Evolutionary conservation across 352 stramenopile genomes (phyloP).

Genomic region (Hyaloperonospora arabidopsidis): DNA sequence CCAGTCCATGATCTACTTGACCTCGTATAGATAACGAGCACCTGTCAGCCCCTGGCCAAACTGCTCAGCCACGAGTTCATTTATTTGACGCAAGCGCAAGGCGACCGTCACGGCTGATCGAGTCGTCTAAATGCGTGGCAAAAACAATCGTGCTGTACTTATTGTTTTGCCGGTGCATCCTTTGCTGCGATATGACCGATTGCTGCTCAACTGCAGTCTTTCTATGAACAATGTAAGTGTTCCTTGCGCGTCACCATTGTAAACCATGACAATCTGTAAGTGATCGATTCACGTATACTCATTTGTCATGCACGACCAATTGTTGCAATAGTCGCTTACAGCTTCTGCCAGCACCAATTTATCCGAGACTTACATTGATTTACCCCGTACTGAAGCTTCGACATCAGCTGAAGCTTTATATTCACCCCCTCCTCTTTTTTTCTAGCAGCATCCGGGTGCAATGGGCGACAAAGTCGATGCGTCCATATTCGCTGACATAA

Average conservation of each 20-base stretch:
- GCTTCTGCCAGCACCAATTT: slow-evolving; percentile 61
- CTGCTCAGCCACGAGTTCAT: slow-evolving; percentile 43
- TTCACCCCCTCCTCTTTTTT: slow-evolving; percentile 27
- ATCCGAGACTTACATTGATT: slow-evolving; percentile 49
- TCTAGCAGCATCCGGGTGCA: slow-evolving; percentile 41
- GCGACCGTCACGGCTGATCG: slow-evolving; percentile 47
- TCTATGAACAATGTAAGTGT: slow-evolving; percentile 55
- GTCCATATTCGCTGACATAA: slow-evolving; percentile 39
- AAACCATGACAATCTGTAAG: slow-evolving; percentile 57
- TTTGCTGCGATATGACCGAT: slow-evolving; percentile 56
- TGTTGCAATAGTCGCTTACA: slow-evolving; percentile 60
- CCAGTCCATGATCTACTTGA: slow-evolving; percentile 56
- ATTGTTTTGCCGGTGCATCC: slow-evolving; percentile 52
- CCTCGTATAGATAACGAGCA: slow-evolving; percentile 52
- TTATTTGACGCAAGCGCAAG: slow-evolving; percentile 37
- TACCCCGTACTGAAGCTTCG: slow-evolving; percentile 43
- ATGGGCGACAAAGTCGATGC: slow-evolving; percentile 72
- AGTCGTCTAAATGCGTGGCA: slow-evolving; percentile 57
- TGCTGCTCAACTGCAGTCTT: slow-evolving; percentile 55
- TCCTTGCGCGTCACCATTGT: slow-evolving; percentile 51
- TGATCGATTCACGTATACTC: slow-evolving; percentile 47
- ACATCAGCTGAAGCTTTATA: slow-evolving; percentile 32
- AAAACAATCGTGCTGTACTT: slow-evolving; percentile 45
- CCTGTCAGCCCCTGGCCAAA: slow-evolving; percentile 56
- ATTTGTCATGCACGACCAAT: slow-evolving; percentile 54